phyloP scores from a whole-genome alignment of 345 rosid genomes.

The Eucalyptus sp. region DNA sequence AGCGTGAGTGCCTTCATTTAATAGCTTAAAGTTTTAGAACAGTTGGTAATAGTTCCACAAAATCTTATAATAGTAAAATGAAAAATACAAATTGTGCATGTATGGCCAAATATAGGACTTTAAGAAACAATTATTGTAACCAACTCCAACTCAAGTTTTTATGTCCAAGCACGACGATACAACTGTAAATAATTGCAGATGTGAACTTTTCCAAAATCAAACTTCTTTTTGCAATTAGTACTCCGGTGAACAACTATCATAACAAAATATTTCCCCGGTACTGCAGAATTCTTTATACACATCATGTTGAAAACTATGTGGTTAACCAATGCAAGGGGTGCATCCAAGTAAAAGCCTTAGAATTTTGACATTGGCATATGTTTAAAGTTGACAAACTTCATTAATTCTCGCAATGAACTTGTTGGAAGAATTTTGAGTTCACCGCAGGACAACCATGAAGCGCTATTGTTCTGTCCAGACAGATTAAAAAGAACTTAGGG shows the following conservation, averaged over 20 bases:
- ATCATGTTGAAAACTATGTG: background rate
- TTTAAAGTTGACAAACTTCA: background rate
- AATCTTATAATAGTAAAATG: too few relatives aligned
- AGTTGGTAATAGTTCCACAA: too few relatives aligned
- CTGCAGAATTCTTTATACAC: background rate
- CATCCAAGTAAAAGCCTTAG: background rate
- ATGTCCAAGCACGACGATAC: background rate
- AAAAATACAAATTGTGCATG: background rate
- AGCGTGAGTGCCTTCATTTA: accelerated
- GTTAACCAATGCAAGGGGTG: background rate
- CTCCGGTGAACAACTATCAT: background rate
- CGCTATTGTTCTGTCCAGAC: background rate
- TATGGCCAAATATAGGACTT: background rate
- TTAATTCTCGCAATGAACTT: background rate
- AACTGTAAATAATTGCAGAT: accelerated
- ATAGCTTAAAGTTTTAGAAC: accelerated
- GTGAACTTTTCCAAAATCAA: background rate
- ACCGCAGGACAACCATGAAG: background rate
- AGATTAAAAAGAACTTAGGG: background rate
- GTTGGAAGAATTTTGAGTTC: background rate
- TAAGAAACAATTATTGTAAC: background rate
- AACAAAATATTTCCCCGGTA: background rate
- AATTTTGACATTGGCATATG: background rate
- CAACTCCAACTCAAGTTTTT: background rate
- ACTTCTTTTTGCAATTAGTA: background rate